These are phyloP conservation scores for Hymenoscyphus linearis DNA, from an alignment of 2,329 filamentous ascomycete genomes.

Conservation along the genomic window DNA sequence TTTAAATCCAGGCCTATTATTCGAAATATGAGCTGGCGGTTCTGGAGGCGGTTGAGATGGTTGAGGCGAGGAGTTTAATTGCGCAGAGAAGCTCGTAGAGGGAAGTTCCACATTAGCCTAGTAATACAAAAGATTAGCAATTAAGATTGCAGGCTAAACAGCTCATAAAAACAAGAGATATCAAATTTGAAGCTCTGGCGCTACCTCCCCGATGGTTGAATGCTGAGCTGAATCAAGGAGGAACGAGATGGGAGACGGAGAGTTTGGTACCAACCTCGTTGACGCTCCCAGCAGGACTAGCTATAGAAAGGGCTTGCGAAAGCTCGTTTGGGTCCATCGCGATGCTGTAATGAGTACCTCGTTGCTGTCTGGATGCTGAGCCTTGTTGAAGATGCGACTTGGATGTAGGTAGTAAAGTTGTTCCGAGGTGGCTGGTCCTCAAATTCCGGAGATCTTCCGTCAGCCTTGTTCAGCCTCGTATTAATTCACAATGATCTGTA, in stretches of 20 bases:
- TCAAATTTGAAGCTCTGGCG: neutral
- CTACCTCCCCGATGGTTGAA: neutral
- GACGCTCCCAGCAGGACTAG: neutral
- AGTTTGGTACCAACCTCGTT: neutral
- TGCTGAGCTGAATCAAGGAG: neutral
- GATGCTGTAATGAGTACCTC: neutral
- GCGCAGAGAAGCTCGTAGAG: neutral
- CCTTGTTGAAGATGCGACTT: neutral
- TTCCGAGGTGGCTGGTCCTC: neutral
- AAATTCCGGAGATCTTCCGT: neutral
- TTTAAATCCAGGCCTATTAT: constrained; percentile 26
- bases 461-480: neutral
- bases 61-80: neutral
- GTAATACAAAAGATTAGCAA: neutral
- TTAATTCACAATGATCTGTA: neutral
- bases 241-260: neutral
- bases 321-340: constrained; percentile 3
- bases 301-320: neutral
- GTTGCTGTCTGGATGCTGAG: neutral
- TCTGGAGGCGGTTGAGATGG: neutral
- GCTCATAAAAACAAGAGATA: neutral
- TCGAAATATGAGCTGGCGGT: constrained; percentile 11
- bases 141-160: no score
- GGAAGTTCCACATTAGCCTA: neutral
- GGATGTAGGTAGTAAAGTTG: neutral